Percentiles rank a stretch among this genome's conserved stretches.
phyloP scores from a whole-genome alignment of 2,329 filamentous ascomycete genomes.

The Neonectria faginata region DNA sequence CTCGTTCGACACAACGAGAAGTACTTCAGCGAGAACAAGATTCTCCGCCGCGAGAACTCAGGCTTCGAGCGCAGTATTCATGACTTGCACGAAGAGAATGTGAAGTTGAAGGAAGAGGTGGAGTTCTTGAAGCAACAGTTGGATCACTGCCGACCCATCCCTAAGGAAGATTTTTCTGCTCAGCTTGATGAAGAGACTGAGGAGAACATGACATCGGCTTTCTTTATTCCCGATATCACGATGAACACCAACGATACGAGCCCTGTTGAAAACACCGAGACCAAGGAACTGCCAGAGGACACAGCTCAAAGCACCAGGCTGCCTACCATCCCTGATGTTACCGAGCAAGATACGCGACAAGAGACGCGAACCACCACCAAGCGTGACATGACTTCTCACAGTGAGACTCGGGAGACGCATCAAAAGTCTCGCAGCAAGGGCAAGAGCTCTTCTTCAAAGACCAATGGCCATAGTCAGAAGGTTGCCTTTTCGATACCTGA shows the following conservation, averaged over 20 bases:
- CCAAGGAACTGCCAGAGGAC: constrained; percentile 49
- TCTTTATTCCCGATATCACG: constrained; percentile 70
- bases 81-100: constrained; percentile 60
- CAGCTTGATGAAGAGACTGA: constrained; percentile 54
- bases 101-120: constrained; percentile 61
- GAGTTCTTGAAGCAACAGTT: constrained; percentile 59
- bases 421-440: constrained; percentile 46
- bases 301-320: constrained; percentile 50
- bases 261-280: constrained; percentile 48
- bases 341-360: constrained; percentile 45
- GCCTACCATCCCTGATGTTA: constrained; percentile 45
- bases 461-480: constrained; percentile 48
- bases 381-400: constrained; percentile 46
- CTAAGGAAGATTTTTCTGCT: constrained; percentile 52
- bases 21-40: constrained; percentile 66
- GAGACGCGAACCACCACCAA: constrained; percentile 46
- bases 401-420: constrained; percentile 41
- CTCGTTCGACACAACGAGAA: constrained; percentile 67
- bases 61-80: constrained; percentile 60
- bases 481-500: constrained; percentile 58
- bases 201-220: constrained; percentile 69
- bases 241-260: constrained; percentile 57
- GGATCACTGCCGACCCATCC: constrained; percentile 54
- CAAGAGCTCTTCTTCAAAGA: constrained; percentile 43
- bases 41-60: constrained; percentile 60